Base-by-base conservation (phyloP, 1,284 basidiomycete genomes). In the Rhodotorula sp. region DNA sequence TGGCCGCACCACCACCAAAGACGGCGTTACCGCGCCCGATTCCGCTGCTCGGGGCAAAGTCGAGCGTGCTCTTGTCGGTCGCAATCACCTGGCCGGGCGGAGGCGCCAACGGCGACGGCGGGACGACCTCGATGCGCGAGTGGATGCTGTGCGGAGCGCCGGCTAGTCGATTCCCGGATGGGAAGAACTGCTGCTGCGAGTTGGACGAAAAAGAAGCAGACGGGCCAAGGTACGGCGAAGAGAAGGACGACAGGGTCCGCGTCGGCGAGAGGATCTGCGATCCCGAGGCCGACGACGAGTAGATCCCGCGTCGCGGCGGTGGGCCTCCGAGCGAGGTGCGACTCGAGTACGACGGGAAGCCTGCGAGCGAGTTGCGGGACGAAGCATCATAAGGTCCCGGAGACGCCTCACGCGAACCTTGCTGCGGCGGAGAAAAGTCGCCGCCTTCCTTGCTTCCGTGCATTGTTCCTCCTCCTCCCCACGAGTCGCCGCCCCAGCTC, bases 61-160 rank as follows among this genome's bases (percentile, higher is more conserved):
- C 72, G 64, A 77, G 67, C 22, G 73, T 74, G 26, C 64, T 60
- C 62, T 75, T 75, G 66, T 72, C 71, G 12, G 67, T 76, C 26
- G 74, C 68, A 30, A 76, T 69, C 66, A 77, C 74, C 5, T 67
- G 46, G 0, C 75, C 74, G 1, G 73, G 75, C 18, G 72, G 75
- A 12, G 75, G 74, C 10, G 73, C 76, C 22, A 78, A 66, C 17
- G 77, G 77, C 3, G 56, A 26, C 0, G 77, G 77, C 26, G 74
- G 72, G n/a, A 76, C 66, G 51, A 78, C 75, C 51, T 78, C 77
- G 69, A 78, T 68, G 18, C 77, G 63, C n/a, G 77, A 77, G 22
- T 71, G 74, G 3, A 69, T 74, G 48, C 61, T 61, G 68, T 78
- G 77, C n/a, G 77, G 77, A 20, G 76, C 72, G 51, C 74, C 76